Percentiles rank a stretch among this genome's conserved stretches.
These are phyloP conservation scores for Suhomyces sp. DNA, from an alignment of 805 yeast species.

Conservation along the genomic window DNA sequence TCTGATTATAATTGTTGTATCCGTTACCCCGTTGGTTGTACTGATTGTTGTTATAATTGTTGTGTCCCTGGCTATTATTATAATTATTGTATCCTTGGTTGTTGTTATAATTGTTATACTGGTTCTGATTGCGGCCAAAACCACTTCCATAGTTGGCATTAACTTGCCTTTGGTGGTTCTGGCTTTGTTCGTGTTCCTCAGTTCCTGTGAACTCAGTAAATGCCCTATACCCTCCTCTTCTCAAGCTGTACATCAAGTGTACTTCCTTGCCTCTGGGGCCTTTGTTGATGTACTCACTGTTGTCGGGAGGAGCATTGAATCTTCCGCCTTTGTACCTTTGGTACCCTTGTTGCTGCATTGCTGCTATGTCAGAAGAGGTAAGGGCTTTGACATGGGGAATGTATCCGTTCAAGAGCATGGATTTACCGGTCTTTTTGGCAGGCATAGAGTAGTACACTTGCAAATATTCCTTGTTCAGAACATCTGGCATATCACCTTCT, in stretches of 20 bases:
- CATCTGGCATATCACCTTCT: slow-evolving; percentile 44
- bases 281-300: slow-evolving; percentile 34
- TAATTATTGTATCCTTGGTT: slow-evolving; percentile 11
- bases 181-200: slow-evolving; percentile 8
- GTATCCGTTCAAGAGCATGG: slow-evolving; percentile 80
- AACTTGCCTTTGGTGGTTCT: slow-evolving; percentile 9
- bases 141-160: slow-evolving; percentile 8
- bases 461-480: slow-evolving; percentile 39
- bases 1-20: slow-evolving; percentile 5
- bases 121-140: slow-evolving; percentile 9
- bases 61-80: slow-evolving; percentile 6
- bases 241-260: slow-evolving; percentile 29
- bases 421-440: slow-evolving; percentile 57
- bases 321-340: slow-evolving; percentile 15
- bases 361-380: slow-evolving; percentile 54
- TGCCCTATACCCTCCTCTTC: slow-evolving; percentile 40
- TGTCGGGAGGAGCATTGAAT: slow-evolving; percentile 29
- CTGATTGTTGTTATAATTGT: slow-evolving; percentile 11
- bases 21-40: slow-evolving; percentile 7
- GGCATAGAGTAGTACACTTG: slow-evolving; percentile 61
- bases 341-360: slow-evolving; percentile 46
- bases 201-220: slow-evolving; percentile 15
- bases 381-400: slow-evolving; percentile 60
- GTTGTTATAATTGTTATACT: slow-evolving; percentile 5
- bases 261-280: slow-evolving; percentile 40